Base-by-base conservation (phyloP, 257 asterid species). In the Nicotiana tomentosiformis region DNA sequence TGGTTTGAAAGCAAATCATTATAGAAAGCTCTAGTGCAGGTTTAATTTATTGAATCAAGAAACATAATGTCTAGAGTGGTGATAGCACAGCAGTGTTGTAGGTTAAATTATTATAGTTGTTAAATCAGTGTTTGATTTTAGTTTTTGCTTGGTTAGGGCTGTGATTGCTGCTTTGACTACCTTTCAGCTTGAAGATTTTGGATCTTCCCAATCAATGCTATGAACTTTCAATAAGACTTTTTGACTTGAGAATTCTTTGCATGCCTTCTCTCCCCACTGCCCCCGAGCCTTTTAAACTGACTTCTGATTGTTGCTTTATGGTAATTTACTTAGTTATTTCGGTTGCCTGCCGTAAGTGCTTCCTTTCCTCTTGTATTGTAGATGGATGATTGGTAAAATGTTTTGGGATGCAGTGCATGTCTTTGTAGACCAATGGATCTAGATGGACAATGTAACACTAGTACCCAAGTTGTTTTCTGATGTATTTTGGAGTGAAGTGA, bases 301-400 rank as follows among this genome's bases (percentile, higher is more conserved):
- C 60, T 70, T 46, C 1, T 43, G 58, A 20, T n/a, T 43, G 35
- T 43, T 70, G 1, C 6, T 61, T 29, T 39, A 43, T 64, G 51
- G 77, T 18, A 12, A 72, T 46, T 5, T 46, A 70, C 37, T 84
- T 61, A 5, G 77, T 62, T 57, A 12, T 35, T 81, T 78, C 68
- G 14, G 68, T 30, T 60, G 35, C 85, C 20, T 43, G 80, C 70
- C 14, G 16, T 81, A 72, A 85, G 84, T 84, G 10, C 4, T n/a
- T 58, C 77, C 58, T 76, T 82, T 85, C 70, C 70, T 37, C 85
- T 62, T 89, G 77, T 72, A 82, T 84, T 88, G 88, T 86, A 88
- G 86, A 90, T 88, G 94, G 96, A 84, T 90, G 93, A 88, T 84
- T 83, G 87, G 82, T 87, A 58, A 81, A 79, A 82, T 83, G 81